phyloP scores from a whole-genome alignment of 2,329 filamentous ascomycete genomes.

The Stagonosporopsis vannaccii region DNA sequence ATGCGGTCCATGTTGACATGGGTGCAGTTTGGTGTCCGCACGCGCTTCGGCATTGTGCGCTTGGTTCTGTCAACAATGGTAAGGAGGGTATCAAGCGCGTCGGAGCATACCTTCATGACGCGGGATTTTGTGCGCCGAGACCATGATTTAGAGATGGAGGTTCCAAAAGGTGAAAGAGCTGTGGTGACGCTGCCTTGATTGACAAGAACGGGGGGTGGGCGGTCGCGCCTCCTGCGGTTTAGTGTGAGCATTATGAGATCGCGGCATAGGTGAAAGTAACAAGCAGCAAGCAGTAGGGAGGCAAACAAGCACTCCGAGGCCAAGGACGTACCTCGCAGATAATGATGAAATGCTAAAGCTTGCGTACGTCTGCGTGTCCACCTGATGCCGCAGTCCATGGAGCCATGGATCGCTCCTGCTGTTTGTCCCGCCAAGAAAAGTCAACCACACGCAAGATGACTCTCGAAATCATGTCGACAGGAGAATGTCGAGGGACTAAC shows the following conservation, averaged over 20 bases:
- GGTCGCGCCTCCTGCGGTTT: conserved; percentile 15
- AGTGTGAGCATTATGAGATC: conserved; percentile 11
- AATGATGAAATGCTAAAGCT: not conserved
- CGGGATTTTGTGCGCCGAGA: not conserved
- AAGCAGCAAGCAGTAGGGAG: not conserved
- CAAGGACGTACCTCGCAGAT: conserved; percentile 3
- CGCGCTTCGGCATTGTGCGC: conserved; percentile 31
- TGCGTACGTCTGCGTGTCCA: conserved; percentile 8
- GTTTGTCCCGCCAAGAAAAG: conserved; percentile 5
- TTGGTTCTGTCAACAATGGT: conserved; percentile 23
- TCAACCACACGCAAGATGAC: not conserved
- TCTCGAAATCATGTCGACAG: conserved; percentile 4
- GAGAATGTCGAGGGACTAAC: not conserved
- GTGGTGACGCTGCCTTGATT: conserved; percentile 1
- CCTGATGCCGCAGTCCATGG: conserved; percentile 4
- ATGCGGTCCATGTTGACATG: conserved; percentile 73
- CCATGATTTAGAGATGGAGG: not conserved
- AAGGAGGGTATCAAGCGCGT: not conserved
- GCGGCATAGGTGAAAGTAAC: conserved; percentile 12
- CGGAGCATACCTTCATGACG: conserved; percentile 5
- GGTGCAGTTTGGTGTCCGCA: conserved; percentile 60
- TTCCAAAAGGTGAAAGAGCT: conserved; percentile 3
- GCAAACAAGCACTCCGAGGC: not conserved
- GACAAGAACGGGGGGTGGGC: not conserved
- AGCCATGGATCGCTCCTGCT: conserved; percentile 10